Evolutionary conservation across 2,329 filamentous ascomycete species (phyloP), one percentile per base, ranked within the genome.

Genomic region (Celoporthe dispersa): DNA sequence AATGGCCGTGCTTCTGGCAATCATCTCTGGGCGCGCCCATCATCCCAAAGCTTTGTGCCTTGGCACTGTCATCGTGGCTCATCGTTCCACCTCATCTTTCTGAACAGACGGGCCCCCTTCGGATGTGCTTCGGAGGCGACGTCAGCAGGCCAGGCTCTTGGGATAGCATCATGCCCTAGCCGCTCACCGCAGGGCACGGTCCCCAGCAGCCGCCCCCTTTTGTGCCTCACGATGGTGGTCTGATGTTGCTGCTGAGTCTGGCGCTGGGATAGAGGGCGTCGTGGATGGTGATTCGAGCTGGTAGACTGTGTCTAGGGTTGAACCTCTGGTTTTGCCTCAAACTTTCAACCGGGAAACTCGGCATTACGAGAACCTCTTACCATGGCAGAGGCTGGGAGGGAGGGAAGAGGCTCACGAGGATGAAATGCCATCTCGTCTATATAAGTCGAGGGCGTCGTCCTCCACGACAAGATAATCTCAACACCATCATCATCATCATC

Each of bases 61-160:
- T 60, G 57, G 57, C 57, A 22, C 57, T 60, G 31, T 60, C 57
- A 37, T 33, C n/a, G 57, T 60, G 57, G 31, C 57, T 60, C 31
- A 3, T 2, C 28, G 57, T 60, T 60, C 57, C 57, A 60, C 57
- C 57, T 37, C 57, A 60, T 60, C 57, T 60, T 60, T 22, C 57
- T 35, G 33, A 60, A 60, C 57, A 60, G 57, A 60, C 33, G 33
- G 22, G 25, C 7, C 16, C 22, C 57, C 57, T 60, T 60, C 57
- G 33, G 33, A 60, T 25, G 57, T 60, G 33, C 5, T 8, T 60
- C 33, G 33, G 22, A 57, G 57, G 57, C 33, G 57, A 60, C 57
- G 57, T 60, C 33, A 60, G 57, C 57, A 37, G 8, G 57, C 57
- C 57, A 60, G 25, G 33, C 33, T n/a, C 22, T 60, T 19, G 57